Base-by-base conservation (phyloP, 169 alveolate genomes). In the Plasmodium relictum region DNA sequence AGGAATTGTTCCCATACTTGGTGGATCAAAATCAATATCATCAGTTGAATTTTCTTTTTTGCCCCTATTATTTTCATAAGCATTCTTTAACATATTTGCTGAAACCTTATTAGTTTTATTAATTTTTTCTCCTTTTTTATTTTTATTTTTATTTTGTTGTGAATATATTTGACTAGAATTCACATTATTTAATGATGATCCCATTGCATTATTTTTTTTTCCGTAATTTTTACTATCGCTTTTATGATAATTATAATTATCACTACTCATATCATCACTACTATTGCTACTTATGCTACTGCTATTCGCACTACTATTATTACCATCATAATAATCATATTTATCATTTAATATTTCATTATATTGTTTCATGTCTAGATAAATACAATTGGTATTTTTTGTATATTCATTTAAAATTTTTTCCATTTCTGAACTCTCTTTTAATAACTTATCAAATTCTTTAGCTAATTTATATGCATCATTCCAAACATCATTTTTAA, bases 1-100 rank as follows among this genome's bases (percentile, higher is more conserved):
- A n/a, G 95, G 96, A 45, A 95, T 95, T 5, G 71, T 72, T 12
- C 96, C 97, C 18, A 88, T 73, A 44, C 89, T 93, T 12, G 97
- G 97, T 10, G 94, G 90, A 41, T 92, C 94, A 37, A 78, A 61
- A 45, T 80, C 88, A 24, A 63, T 31, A n/a, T 20, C 10, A 86
- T 59, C 71, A 26, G 26, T 37, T 66, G 41, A 56, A 39, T 50
- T 48, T 16, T 12, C 22, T 48, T 78, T 78, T 26, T 65, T 78
- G 18, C 39, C 48, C 9, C 20, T 16, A 26, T 45, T 16, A 39
- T 65, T 78, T 12, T 63, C 74, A 24, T 56, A 44, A 16, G 65
- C 37, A 73, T 59, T 76, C 20, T 62, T 76, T 5, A 48, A 22
- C 14, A 22, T 45, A 69, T 22, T 41, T 16, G 76, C 37, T 6